These are phyloP conservation scores for Iris macrosiphon DNA, from an alignment of 106 monocot species.

Conservation along the genomic window DNA sequence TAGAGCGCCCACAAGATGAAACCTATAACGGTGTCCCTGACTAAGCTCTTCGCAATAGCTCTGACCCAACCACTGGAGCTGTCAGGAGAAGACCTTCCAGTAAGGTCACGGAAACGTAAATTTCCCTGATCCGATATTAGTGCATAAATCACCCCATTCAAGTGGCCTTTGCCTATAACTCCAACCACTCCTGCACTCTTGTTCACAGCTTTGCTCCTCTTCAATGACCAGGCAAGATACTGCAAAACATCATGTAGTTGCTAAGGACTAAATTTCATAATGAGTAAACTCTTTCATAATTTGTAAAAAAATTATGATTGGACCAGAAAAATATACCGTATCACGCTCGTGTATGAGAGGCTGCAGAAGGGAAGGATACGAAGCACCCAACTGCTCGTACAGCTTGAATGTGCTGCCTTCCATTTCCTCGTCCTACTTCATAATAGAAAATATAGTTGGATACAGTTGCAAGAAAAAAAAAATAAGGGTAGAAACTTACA, in stretches of 20 bases:
- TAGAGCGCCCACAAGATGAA: constrained; percentile 67
- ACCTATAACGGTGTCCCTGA: constrained; percentile 66
- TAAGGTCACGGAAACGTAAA: constrained; percentile 79
- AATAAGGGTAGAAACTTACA: too few relatives aligned
- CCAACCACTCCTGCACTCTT: constrained; percentile 64
- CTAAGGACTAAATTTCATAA: neutral
- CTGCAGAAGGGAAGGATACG: constrained; percentile 84
- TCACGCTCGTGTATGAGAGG: constrained; percentile 92
- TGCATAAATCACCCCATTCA: constrained; percentile 85
- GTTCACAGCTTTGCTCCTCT: constrained; percentile 95
- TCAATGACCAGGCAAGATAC: constrained; percentile 92
- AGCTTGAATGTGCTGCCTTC: constrained; percentile 60
- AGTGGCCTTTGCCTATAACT: constrained; percentile 76
- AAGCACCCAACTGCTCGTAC: constrained; percentile 57
- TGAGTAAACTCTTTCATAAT: too few relatives aligned
- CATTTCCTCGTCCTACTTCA: constrained; percentile 37
- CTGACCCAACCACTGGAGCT: constrained; percentile 31
- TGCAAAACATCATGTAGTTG: constrained; percentile 16
- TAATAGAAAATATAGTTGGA: neutral
- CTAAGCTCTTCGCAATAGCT: constrained; percentile 30
- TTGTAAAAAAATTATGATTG: neutral
- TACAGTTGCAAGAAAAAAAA: neutral
- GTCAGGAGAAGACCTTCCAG: constrained; percentile 23
- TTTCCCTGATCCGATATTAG: constrained; percentile 76
- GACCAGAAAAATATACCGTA: constrained; percentile 34